phyloP scores from a whole-genome alignment of 768 basidiomycete genomes.

The Macrolepiota dolichaula region DNA sequence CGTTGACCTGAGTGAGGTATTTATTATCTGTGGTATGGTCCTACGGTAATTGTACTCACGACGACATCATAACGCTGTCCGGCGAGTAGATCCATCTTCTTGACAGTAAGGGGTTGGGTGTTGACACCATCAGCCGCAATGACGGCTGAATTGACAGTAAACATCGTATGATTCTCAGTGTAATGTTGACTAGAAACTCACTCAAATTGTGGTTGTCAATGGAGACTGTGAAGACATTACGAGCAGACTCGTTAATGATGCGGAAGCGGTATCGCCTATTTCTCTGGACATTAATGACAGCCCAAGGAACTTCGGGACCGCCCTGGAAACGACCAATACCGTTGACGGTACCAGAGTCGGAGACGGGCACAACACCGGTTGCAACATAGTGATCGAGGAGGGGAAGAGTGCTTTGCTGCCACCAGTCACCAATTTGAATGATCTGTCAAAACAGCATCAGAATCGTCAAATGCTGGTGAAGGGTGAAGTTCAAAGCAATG shows the following conservation, averaged over 20 bases:
- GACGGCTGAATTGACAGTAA: slow-evolving; percentile 19
- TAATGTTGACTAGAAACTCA: slow-evolving; percentile 9
- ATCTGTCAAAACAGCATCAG: slow-evolving; percentile 23
- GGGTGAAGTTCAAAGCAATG: slow-evolving; percentile 17
- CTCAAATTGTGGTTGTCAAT: slow-evolving; percentile 30
- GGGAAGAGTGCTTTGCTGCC: slow-evolving; percentile 21
- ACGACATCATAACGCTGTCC: slow-evolving; percentile 49
- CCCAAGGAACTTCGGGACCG: slow-evolving; percentile 35
- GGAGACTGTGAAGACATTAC: slow-evolving; percentile 35
- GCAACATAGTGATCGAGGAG: slow-evolving; percentile 26
- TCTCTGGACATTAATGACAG: slow-evolving; percentile 36
- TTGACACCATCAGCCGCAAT: slow-evolving; percentile 38
- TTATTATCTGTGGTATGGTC: not conserved
- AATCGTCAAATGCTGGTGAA: slow-evolving; percentile 12
- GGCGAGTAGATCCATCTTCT: slow-evolving; percentile 37
- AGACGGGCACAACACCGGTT: slow-evolving; percentile 26
- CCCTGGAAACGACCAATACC: slow-evolving; percentile 38
- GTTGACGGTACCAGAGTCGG: slow-evolving; percentile 43
- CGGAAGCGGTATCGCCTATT: slow-evolving; percentile 54
- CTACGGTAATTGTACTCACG: not conserved
- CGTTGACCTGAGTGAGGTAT: slow-evolving; percentile 21
- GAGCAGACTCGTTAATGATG: slow-evolving; percentile 47
- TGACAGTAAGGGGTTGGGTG: slow-evolving; percentile 28
- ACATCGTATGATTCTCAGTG: too few species aligned
- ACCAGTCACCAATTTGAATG: slow-evolving; percentile 39